Conservation (phyloP, 2,329 filamentous ascomycete species). For the Chrysosporium keratinophilum region DNA sequence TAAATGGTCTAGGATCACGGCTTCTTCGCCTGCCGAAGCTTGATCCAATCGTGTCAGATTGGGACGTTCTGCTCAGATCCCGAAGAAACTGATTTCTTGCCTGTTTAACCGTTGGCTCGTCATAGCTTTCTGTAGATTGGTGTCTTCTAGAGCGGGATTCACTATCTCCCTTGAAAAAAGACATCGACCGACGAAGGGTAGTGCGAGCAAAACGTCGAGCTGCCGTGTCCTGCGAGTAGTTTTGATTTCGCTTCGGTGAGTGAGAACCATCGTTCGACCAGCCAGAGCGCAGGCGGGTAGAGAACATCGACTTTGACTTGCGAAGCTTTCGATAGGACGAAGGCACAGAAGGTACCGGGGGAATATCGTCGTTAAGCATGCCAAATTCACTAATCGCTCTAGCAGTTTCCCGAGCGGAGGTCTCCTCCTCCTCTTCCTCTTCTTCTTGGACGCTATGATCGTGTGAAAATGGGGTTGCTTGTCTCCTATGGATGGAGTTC, state of each 20-base stretch:
- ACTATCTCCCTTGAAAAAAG: slow-evolving; percentile 30
- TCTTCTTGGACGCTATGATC: slow-evolving; percentile 15
- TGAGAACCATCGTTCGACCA: slow-evolving; percentile 11
- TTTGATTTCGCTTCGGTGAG: slow-evolving; percentile 7
- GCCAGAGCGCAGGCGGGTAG: slow-evolving; percentile 28
- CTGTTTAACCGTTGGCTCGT: slow-evolving; percentile 14
- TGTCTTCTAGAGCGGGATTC: slow-evolving; percentile 26
- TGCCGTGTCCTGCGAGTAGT: slow-evolving; percentile 3
- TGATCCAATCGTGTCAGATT: slow-evolving; percentile 18
- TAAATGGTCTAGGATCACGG: slow-evolving; percentile 22
- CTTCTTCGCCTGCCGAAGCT: not conserved
- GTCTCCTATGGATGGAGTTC: slow-evolving; percentile 7
- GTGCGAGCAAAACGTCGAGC: slow-evolving; percentile 13
- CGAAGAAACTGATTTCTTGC: slow-evolving; percentile 33
- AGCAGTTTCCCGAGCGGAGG: not conserved
- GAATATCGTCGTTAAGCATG: slow-evolving; percentile 22
- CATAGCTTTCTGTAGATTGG: not conserved
- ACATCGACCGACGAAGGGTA: slow-evolving; percentile 34
- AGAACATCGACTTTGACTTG: slow-evolving; percentile 41
- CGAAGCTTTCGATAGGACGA: slow-evolving; percentile 40
- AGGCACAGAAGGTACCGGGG: slow-evolving; percentile 29
- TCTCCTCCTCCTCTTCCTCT: not conserved
- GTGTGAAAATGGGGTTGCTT: slow-evolving; percentile 14
- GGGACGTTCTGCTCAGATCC: slow-evolving; percentile 18
- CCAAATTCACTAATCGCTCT: slow-evolving; percentile 5